Conservation (phyloP, 257 asterid species). For the Solanum appendiculatum region DNA sequence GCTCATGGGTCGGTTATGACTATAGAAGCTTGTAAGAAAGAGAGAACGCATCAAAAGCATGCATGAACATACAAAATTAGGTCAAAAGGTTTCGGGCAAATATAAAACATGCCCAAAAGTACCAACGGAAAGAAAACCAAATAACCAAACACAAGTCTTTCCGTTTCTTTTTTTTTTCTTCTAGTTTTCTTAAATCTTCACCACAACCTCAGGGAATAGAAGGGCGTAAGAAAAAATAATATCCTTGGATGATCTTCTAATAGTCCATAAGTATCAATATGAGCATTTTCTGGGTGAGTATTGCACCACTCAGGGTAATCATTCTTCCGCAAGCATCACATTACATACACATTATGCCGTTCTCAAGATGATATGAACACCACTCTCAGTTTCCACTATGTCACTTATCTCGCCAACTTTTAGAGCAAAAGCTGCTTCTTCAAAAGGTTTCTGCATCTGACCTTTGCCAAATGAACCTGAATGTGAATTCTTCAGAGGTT, state of each 20-base stretch:
- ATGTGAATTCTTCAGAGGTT: not conserved
- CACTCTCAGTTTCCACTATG: constrained; percentile 79
- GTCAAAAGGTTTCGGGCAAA: not conserved
- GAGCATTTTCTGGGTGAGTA: not conserved
- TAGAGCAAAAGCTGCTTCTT: constrained; percentile 56
- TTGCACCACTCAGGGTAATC: not conserved
- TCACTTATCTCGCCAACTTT: constrained; percentile 77
- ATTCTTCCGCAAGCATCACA: not conserved
- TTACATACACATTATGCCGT: constrained; percentile 16
- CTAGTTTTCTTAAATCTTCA: not conserved
- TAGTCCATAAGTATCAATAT: not conserved
- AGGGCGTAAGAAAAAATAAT: not conserved
- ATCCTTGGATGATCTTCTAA: not conserved
- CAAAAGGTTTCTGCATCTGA: constrained; percentile 96
- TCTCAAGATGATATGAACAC: constrained; percentile 80
- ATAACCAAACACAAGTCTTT: not conserved
- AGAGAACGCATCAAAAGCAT: not conserved
- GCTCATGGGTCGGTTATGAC: not conserved
- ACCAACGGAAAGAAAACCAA: not conserved
- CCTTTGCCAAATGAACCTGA: constrained; percentile 77
- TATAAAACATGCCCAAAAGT: not conserved
- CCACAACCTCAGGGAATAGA: not conserved
- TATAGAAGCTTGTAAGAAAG: not conserved
- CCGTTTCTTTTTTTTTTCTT: not conserved
- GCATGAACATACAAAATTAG: not conserved